Percentiles rank a stretch among this genome's conserved stretches.
Conservation (phyloP, 1,284 basidiomycete genomes). For the Cryptococcus sp. region DNA sequence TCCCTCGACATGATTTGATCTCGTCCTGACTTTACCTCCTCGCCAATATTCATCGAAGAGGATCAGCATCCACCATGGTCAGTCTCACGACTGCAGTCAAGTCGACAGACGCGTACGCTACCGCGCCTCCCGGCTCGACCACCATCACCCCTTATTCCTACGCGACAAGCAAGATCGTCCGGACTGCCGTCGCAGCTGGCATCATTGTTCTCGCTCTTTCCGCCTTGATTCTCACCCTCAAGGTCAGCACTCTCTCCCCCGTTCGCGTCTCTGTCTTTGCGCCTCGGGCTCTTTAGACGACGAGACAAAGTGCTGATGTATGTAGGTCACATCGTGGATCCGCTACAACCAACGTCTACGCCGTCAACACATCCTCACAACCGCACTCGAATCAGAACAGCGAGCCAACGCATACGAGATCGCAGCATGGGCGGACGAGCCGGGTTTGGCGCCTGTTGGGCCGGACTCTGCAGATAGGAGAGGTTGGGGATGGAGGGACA, state of each 20-base stretch:
- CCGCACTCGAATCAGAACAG: conserved; percentile 27
- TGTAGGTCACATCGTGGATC: conserved; percentile 36
- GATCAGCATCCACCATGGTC: conserved; percentile 5
- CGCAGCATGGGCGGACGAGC: conserved; percentile 41
- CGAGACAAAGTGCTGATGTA: not conserved
- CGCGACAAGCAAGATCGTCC: conserved; percentile 35
- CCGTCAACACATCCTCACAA: conserved; percentile 24
- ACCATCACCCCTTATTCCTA: conserved; percentile 19
- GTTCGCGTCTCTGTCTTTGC: not conserved
- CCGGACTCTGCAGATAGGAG: not conserved
- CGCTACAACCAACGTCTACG: conserved; percentile 29
- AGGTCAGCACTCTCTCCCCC: conserved; percentile 21
- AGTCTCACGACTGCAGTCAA: conserved; percentile 1
- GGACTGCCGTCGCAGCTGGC: conserved; percentile 37
- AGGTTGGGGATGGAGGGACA: conserved; percentile 7
- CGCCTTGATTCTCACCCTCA: conserved; percentile 33
- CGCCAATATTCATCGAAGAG: no score
- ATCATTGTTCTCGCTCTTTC: conserved; percentile 37
- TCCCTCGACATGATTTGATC: no score
- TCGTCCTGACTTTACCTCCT: no score
- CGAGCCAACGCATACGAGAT: conserved; percentile 39
- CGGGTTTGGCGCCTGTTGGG: conserved; percentile 27
- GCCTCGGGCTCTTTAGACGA: no score
- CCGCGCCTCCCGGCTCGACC: not conserved
- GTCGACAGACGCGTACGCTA: not conserved